phyloP scores from a whole-genome alignment of 768 basidiomycete species.

The Imleria badia region DNA sequence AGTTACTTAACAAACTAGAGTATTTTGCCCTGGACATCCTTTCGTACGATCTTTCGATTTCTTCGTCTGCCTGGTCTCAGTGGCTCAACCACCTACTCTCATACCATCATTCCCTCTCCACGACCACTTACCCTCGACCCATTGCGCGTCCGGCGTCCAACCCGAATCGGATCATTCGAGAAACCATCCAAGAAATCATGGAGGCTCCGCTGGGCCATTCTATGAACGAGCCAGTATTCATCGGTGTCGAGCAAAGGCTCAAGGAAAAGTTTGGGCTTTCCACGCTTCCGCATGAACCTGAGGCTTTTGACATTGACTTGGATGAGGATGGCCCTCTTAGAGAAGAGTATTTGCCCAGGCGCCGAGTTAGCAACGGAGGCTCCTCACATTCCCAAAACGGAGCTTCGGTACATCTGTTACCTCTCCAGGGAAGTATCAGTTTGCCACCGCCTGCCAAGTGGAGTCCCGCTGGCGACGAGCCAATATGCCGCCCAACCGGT shows the following conservation, averaged over 20 bases:
- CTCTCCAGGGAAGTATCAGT: conserved; percentile 26
- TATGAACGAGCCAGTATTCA: conserved; percentile 59
- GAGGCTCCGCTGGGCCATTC: conserved; percentile 42
- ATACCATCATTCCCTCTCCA: conserved; percentile 63
- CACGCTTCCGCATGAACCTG: conserved; percentile 37
- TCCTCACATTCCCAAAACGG: conserved; percentile 5
- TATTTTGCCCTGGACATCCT: conserved; percentile 70
- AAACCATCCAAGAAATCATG: conserved; percentile 67
- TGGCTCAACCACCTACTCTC: conserved; percentile 69
- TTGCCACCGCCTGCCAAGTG: conserved; percentile 78
- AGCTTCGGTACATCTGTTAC: conserved; percentile 2
- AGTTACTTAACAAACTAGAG: conserved; percentile 69
- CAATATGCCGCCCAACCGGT: conserved; percentile 55
- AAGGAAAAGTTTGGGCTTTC: conserved; percentile 51
- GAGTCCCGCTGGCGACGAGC: conserved; percentile 81
- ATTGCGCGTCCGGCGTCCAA: conserved; percentile 76
- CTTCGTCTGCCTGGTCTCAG: conserved; percentile 60
- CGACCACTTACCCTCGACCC: conserved; percentile 63
- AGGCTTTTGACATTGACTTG: conserved; percentile 70
- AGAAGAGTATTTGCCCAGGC: conserved; percentile 77
- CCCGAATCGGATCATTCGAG: conserved; percentile 67
- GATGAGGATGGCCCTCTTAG: conserved; percentile 82
- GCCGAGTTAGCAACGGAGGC: conserved; percentile 40
- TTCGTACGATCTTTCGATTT: conserved; percentile 66
- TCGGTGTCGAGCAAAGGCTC: conserved; percentile 67